These are phyloP conservation scores for Chlamydomonas urium DNA, from an alignment of 139 green algal species.

Conservation along the genomic window DNA sequence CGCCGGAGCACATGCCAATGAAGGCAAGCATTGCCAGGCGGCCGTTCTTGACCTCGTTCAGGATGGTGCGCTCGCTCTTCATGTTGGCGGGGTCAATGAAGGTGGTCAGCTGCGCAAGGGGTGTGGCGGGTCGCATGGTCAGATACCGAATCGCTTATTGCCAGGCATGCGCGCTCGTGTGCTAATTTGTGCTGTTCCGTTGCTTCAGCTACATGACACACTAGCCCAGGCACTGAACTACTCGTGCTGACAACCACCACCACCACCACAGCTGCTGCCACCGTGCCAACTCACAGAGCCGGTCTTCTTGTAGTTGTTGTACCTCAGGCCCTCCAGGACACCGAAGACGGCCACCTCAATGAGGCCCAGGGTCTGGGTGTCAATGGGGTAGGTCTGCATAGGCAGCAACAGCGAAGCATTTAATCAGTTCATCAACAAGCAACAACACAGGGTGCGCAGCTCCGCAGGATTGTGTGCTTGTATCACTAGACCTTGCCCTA, in stretches of 20 bases:
- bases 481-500: background rate
- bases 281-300: constrained; percentile 35
- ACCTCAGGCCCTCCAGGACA: constrained; percentile 84
- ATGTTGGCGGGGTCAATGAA: constrained; percentile 67
- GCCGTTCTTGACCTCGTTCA: constrained; percentile 85
- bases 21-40: constrained; percentile 82
- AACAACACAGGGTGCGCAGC: background rate
- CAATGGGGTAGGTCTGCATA: constrained; percentile 52
- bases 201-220: too few species aligned
- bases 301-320: constrained; percentile 80
- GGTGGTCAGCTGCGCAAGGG: too few species aligned
- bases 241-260: too few species aligned
- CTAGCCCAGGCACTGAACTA: too few species aligned
- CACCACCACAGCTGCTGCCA: too few species aligned
- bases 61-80: constrained; percentile 49
- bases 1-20: constrained; percentile 79
- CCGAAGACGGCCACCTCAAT: constrained; percentile 75
- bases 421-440: constrained; percentile 13
- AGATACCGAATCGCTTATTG: too few species aligned
- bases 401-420: constrained; percentile 11
- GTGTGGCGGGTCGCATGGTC: too few species aligned
- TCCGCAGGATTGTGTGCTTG: background rate
- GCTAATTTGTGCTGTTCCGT: too few species aligned
- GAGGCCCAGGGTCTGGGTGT: constrained; percentile 57
- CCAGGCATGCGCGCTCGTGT: too few species aligned